Conservation (phyloP, 371 early-diverging fungal genomes). For the Rhizomucor pusillus region DNA sequence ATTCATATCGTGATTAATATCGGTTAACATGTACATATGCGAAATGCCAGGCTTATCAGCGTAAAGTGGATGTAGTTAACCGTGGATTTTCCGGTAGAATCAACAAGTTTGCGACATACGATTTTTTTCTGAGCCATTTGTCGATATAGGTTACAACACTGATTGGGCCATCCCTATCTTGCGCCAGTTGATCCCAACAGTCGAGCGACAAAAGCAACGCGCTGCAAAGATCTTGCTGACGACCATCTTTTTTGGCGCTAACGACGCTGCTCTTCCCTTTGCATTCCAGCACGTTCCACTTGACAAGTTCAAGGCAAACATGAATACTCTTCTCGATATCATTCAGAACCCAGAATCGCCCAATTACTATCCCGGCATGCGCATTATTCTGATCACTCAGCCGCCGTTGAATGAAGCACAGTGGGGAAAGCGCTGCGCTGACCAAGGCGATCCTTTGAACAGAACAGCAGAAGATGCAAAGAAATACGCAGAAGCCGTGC, state of each 20-base stretch:
- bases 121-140: neutral
- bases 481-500: constrained; percentile 61
- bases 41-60: constrained; percentile 50
- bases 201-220: constrained; percentile 24
- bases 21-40: neutral
- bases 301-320: constrained; percentile 55
- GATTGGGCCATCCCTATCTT: constrained; percentile 65
- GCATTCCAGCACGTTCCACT: constrained; percentile 67
- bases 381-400: constrained; percentile 73
- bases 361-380: constrained; percentile 52
- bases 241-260: constrained; percentile 82
- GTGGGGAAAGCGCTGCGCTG: constrained; percentile 45
- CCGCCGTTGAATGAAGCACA: constrained; percentile 65
- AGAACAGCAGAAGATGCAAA: constrained; percentile 45
- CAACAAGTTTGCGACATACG: neutral
- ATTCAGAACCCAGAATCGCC: constrained; percentile 51
- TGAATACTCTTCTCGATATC: constrained; percentile 50
- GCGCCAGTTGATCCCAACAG: constrained; percentile 51
- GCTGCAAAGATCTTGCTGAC: constrained; percentile 51
- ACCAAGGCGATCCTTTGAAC: constrained; percentile 36
- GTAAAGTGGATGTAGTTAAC: constrained; percentile 77
- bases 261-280: constrained; percentile 68
- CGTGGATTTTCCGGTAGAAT: constrained; percentile 72
- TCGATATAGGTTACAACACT: constrained; percentile 65
- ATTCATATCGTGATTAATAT: too few species aligned